A percentile compares a stretch with the other conserved stretches of the same genome.
Evolutionary conservation across 2,329 filamentous ascomycete genomes (phyloP).

Genomic region (Biscogniauxia mediterranea): DNA sequence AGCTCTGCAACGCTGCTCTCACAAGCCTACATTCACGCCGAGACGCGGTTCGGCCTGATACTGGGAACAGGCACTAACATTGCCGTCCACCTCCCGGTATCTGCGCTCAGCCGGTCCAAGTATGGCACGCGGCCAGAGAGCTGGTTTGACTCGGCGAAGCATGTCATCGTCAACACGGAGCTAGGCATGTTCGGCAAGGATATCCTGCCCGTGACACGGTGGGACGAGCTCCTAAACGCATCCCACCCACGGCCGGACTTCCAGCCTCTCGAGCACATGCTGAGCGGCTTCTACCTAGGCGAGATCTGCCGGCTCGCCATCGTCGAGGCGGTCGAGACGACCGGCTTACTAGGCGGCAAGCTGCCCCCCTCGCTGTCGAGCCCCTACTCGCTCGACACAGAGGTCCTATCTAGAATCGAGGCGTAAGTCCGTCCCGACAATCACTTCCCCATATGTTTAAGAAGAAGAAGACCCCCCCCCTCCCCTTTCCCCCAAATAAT

Average conservation of each 20-base stretch:
- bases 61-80: constrained; percentile 67
- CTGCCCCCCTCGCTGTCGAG: constrained; percentile 51
- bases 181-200: constrained; percentile 63
- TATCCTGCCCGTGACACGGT: constrained; percentile 58
- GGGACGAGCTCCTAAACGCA: constrained; percentile 55
- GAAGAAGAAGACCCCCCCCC: too few species aligned
- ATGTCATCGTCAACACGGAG: constrained; percentile 67
- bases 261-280: constrained; percentile 44
- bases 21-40: constrained; percentile 56
- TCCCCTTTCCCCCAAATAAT: too few species aligned
- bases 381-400: constrained; percentile 59
- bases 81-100: constrained; percentile 61
- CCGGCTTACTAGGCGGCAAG: constrained; percentile 54
- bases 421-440: constrained; percentile 41
- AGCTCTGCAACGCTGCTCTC: constrained; percentile 65
- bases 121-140: constrained; percentile 53
- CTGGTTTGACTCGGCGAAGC: constrained; percentile 58
- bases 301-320: constrained; percentile 60
- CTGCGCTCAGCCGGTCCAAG: constrained; percentile 53
- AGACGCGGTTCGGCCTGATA: constrained; percentile 63
- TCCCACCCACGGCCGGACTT: constrained; percentile 47
- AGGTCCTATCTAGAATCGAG: constrained; percentile 57
- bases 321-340: constrained; percentile 55
- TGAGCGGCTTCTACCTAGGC: constrained; percentile 65
- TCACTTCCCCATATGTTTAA: neutral